These are phyloP conservation scores for Pezicula neosporulosa DNA, from an alignment of 2,329 filamentous ascomycete species.

Conservation along the genomic window DNA sequence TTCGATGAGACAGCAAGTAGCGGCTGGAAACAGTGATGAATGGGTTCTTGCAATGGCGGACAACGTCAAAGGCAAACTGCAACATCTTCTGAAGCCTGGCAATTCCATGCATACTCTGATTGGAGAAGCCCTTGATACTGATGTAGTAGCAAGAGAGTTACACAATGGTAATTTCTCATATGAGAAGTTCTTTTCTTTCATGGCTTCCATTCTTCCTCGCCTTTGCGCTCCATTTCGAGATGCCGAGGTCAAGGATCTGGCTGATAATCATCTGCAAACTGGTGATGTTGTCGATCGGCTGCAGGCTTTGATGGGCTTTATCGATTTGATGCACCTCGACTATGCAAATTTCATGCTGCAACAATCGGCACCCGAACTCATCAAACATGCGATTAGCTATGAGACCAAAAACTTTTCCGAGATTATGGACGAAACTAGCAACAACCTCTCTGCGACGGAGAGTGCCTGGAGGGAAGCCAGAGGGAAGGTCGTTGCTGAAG, in stretches of 20 bases:
- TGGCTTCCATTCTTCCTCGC: conserved; percentile 71
- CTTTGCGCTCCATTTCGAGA: conserved; percentile 81
- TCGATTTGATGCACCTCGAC: conserved; percentile 75
- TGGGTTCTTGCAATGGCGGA: conserved; percentile 70
- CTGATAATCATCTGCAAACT: conserved; percentile 55
- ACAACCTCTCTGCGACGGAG: conserved; percentile 55
- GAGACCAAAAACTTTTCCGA: conserved; percentile 70
- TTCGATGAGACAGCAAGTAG: conserved; percentile 58
- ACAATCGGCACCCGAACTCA: conserved; percentile 66
- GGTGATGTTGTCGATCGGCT: conserved; percentile 72
- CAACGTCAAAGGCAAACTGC: conserved; percentile 68
- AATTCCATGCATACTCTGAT: conserved; percentile 74
- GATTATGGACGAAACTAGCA: conserved; percentile 55
- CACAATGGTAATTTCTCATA: conserved; percentile 73
- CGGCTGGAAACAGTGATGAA: conserved; percentile 59
- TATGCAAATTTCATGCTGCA: conserved; percentile 79
- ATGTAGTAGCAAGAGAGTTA: conserved; percentile 68
- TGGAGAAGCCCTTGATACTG: conserved; percentile 70
- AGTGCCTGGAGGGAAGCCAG: conserved; percentile 64
- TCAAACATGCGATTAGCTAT: conserved; percentile 68
- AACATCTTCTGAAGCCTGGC: conserved; percentile 66
- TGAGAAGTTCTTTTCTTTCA: conserved; percentile 74
- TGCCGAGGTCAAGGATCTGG: conserved; percentile 65
- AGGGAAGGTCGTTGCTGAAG: conserved; percentile 62
- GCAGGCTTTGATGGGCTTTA: conserved; percentile 70